Evolutionary conservation across 176 grass and related monocot genomes (phyloP), one percentile per base, ranked within the genome.

Genomic region (Zea luxurians): DNA sequence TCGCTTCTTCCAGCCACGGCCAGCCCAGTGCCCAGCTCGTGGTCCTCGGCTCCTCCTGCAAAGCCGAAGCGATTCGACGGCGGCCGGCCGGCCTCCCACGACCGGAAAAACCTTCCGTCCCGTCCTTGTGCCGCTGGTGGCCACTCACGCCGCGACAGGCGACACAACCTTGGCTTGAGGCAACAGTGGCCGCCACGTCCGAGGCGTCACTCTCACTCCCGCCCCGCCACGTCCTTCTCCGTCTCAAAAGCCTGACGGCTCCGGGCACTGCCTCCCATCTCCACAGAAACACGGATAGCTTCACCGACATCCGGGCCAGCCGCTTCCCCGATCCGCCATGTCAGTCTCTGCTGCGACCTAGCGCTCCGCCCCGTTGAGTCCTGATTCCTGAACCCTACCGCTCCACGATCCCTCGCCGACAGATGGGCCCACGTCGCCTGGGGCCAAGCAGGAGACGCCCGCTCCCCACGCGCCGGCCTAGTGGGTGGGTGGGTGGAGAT

Each of bases 101-200:
- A 46, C 35, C 61, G 16, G 13, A 10, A 52, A 78, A 36, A 62
- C 21, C 34, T 12, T n/a, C 41, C 41, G 18, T 5, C 55, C 15
- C 20, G 17, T 45, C 36, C 27, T 27, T 27, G 27, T 27, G 27
- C 27, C 18, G 2, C 50, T 48, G 3, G 4, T 8, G 64, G 6
- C 52, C 78, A 76, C 37, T 81, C 6, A 42, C 65, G 12, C 68
- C 44, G 44, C 45, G 53, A 61, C 58, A 34, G 20, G 58, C 8
- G 8, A 11, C 72, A 10, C 58, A 34, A 34, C 13, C 68, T 13
- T 70, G 64, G 20, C 55, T 55, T 7, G 38, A 46, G 17, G 79
- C 60, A 43, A 66, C 58, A 60, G 79, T 78, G 79, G 7, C 13
- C 13, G 67, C 79, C 85, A 77, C 84, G 78, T 76, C 76, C 48